Conservation (phyloP, 23 red algal species). For the Gracilaria gracilis region DNA sequence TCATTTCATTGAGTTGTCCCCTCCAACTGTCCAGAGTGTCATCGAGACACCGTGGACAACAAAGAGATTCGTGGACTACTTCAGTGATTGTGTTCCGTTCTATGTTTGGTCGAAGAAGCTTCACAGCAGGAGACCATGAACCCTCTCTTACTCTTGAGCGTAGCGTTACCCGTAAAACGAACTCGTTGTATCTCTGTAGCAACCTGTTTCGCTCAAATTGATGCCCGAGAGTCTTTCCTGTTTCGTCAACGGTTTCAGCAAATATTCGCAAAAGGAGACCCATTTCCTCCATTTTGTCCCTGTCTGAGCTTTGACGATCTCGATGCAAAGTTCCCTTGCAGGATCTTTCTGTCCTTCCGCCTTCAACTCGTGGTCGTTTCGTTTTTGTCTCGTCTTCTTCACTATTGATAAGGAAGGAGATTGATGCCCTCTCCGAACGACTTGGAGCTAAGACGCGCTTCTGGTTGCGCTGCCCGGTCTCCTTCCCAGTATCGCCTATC, state of each 20-base stretch:
- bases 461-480: neutral
- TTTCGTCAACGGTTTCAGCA: constrained; percentile 11
- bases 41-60: neutral
- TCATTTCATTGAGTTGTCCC: constrained; percentile 11
- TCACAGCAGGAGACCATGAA: neutral
- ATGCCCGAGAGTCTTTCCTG: neutral
- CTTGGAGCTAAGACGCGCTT: neutral
- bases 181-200: neutral
- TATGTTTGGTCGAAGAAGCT: neutral
- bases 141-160: neutral
- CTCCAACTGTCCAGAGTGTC: neutral
- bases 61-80: neutral
- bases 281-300: neutral
- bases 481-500: neutral
- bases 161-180: neutral
- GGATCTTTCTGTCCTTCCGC: no score
- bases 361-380: neutral
- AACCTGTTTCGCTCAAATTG: neutral
- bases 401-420: neutral
- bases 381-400: neutral
- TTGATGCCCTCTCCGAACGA: neutral
- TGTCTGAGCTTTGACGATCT: neutral
- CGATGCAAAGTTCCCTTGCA: neutral
- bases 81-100: neutral
- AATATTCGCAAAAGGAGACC: neutral